Evolutionary conservation across 1,284 basidiomycete species (phyloP).

Genomic region (Microbotryomycetes sp.): DNA sequence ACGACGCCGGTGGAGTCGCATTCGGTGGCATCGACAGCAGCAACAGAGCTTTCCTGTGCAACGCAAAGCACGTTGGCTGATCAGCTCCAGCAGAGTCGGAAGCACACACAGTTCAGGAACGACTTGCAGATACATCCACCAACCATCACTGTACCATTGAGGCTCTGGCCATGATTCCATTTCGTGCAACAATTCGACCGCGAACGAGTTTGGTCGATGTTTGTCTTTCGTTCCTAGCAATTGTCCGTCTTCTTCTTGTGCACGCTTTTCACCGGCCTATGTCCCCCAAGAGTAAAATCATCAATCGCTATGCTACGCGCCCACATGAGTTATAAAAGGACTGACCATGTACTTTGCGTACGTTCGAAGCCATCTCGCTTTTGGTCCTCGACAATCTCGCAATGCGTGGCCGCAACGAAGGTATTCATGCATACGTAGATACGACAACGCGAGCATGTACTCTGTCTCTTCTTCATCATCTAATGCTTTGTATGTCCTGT

Average conservation of each 20-base stretch:
- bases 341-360: conserved; percentile 82
- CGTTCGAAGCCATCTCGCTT: conserved; percentile 66
- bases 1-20: neutral
- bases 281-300: neutral
- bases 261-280: conserved; percentile 36
- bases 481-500: conserved; percentile 7
- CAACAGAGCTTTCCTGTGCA: conserved; percentile 65
- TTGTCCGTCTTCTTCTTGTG: conserved; percentile 33
- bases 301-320: neutral
- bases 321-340: neutral
- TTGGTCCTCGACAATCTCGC: conserved; percentile 57
- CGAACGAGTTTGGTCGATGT: conserved; percentile 20
- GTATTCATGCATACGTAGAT: conserved; percentile 73
- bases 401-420: conserved; percentile 64
- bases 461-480: conserved; percentile 45
- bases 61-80: conserved; percentile 2
- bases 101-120: neutral
- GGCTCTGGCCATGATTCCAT: conserved; percentile 48
- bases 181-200: conserved; percentile 57
- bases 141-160: conserved; percentile 57
- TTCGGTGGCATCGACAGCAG: conserved; percentile 55
- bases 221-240: conserved; percentile 30
- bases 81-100: neutral
- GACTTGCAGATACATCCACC: conserved; percentile 73
- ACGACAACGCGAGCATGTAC: conserved; percentile 64